Evolutionary conservation across 768 basidiomycete genomes (phyloP).

Genomic region (Leccinum olivaceopallidum): DNA sequence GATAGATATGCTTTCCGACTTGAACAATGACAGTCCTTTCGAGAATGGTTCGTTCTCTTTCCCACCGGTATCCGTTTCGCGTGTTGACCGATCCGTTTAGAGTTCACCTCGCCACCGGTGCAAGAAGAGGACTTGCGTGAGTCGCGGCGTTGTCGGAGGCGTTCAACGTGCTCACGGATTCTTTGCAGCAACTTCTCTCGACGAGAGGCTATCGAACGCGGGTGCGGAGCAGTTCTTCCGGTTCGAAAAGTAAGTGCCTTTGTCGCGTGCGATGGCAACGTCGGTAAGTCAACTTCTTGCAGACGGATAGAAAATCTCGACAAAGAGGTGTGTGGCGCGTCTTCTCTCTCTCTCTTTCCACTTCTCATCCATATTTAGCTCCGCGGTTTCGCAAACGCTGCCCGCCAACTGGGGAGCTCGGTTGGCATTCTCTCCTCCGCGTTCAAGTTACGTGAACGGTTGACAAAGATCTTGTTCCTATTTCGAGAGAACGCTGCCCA

Average conservation of each 20-base stretch:
- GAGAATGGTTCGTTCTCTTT: slow-evolving; percentile 32
- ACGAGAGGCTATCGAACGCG: slow-evolving; percentile 50
- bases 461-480: slow-evolving; percentile 49
- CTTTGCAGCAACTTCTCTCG: slow-evolving; percentile 40
- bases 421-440: slow-evolving; percentile 58
- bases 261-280: slow-evolving; percentile 1
- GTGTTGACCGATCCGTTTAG: slow-evolving; percentile 18
- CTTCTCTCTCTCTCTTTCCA: not conserved
- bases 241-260: slow-evolving; percentile 44
- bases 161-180: slow-evolving; percentile 10
- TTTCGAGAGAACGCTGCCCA: slow-evolving; percentile 60
- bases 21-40: slow-evolving; percentile 40
- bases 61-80: slow-evolving; percentile 1
- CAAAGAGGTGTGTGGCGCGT: slow-evolving; percentile 39
- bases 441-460: slow-evolving; percentile 49
- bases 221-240: slow-evolving; percentile 49
- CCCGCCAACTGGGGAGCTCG: slow-evolving; percentile 55
- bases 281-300: slow-evolving; percentile 6
- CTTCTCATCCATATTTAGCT: slow-evolving; percentile 35
- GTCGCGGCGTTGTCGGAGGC: slow-evolving; percentile 1
- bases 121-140: slow-evolving; percentile 47
- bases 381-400: slow-evolving; percentile 54
- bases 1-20: slow-evolving; percentile 46
- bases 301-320: slow-evolving; percentile 51
- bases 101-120: slow-evolving; percentile 33